phyloP scores from a whole-genome alignment of 345 rosid species.

The Psidium friedrichsthalianum region DNA sequence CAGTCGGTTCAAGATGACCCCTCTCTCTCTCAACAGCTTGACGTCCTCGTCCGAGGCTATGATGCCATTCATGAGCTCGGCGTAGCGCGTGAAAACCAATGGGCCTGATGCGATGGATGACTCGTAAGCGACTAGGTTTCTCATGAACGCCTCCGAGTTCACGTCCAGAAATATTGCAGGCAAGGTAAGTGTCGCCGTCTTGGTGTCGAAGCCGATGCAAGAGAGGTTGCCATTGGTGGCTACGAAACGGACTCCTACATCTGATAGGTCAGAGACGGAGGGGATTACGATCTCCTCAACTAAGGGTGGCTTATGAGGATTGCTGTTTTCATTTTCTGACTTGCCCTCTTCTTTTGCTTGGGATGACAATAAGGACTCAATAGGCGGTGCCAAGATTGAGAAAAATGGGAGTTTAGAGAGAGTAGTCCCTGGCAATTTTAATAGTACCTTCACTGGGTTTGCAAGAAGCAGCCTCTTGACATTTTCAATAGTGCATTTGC shows the following conservation, averaged over 20 bases:
- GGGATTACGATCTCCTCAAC: conserved; percentile 72
- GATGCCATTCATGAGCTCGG: conserved; percentile 70
- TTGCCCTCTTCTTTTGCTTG: conserved; percentile 9
- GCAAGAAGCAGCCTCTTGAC: conserved; percentile 21
- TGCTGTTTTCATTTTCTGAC: neutral
- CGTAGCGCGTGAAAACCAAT: conserved; percentile 55
- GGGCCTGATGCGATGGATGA: conserved; percentile 52
- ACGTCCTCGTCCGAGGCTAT: conserved; percentile 57
- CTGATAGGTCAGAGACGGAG: conserved; percentile 38
- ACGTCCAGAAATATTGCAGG: conserved; percentile 49
- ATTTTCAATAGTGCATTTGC: conserved; percentile 1
- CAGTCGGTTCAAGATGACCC: conserved; percentile 45
- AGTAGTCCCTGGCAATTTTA: conserved; percentile 39
- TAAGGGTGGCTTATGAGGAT: conserved; percentile 30
- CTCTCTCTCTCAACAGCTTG: conserved; percentile 52
- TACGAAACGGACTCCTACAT: conserved; percentile 32
- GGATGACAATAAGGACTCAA: conserved; percentile 12
- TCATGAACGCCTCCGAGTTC: conserved; percentile 44
- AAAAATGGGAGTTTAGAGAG: conserved; percentile 46
- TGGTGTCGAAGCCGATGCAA: conserved; percentile 29
- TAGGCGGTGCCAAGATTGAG: conserved; percentile 18
- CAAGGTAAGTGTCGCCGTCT: conserved; percentile 28
- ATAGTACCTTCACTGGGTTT: conserved; percentile 10
- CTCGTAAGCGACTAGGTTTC: conserved; percentile 77
- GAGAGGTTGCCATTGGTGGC: conserved; percentile 30